Percentiles rank a stretch among this genome's conserved stretches.
Conservation (phyloP, 768 basidiomycete species). For the Sutorius australiensis region DNA sequence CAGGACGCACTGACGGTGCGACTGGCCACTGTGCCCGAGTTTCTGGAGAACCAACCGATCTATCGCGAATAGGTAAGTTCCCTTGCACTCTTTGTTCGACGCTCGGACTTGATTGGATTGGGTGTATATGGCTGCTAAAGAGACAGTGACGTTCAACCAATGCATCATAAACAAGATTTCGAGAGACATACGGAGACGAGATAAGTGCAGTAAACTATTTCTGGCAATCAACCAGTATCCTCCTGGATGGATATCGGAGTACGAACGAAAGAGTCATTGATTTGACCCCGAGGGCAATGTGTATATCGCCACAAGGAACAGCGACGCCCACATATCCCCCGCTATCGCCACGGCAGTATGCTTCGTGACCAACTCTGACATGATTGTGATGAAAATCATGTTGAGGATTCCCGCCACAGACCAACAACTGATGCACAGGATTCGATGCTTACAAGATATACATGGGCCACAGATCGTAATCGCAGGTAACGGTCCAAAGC, state of each 20-base stretch:
- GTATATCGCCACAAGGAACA: constrained; percentile 56
- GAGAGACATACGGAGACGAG: constrained; percentile 39
- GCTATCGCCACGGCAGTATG: constrained; percentile 51
- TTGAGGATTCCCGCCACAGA: constrained; percentile 44
- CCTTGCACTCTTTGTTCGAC: background rate
- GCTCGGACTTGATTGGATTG: constrained; percentile 38
- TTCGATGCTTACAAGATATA: constrained; percentile 42
- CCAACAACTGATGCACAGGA: background rate
- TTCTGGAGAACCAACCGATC: constrained; percentile 59
- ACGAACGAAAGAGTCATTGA: constrained; percentile 50
- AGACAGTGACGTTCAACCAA: background rate
- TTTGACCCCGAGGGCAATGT: constrained; percentile 45
- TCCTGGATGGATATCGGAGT: background rate
- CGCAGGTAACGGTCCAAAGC: constrained; percentile 51
- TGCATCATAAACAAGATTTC: background rate
- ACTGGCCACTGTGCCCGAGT: constrained; percentile 56
- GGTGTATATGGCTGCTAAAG: constrained; percentile 39
- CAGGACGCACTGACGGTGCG: constrained; percentile 57
- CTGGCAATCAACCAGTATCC: constrained; percentile 19
- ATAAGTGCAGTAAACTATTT: constrained; percentile 42
- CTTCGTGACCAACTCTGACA: constrained; percentile 52
- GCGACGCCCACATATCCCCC: constrained; percentile 57
- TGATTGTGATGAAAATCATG: constrained; percentile 46
- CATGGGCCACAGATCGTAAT: constrained; percentile 66
- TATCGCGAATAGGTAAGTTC: constrained; percentile 1